These are phyloP conservation scores for Chaetomium tenue DNA, from an alignment of 495 filamentous ascomycete genomes.

Conservation along the genomic window DNA sequence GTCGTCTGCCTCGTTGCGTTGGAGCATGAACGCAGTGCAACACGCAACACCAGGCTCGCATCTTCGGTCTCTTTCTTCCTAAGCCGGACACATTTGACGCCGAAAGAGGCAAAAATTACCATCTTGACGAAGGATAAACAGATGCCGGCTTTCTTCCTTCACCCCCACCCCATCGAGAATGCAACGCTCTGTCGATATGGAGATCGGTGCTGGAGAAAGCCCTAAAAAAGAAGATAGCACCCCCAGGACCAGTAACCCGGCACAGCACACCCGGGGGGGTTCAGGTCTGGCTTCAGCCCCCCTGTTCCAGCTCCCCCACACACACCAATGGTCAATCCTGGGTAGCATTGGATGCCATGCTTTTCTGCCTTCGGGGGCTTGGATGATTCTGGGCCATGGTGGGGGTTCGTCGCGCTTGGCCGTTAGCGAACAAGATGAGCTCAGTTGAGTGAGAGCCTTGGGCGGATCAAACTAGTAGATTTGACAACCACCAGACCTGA, in stretches of 20 bases:
- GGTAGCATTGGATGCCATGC: not conserved
- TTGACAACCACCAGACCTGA: not conserved
- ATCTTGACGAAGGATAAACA: not conserved
- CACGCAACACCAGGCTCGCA: too few relatives aligned
- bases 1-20: not conserved
- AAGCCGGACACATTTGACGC: not conserved
- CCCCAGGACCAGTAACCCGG: not conserved
- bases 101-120: not conserved
- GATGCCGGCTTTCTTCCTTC: not conserved
- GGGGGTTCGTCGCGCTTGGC: not conserved
- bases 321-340: constrained; percentile 11
- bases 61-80: not conserved
- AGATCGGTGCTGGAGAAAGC: not conserved
- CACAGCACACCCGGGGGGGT: not conserved
- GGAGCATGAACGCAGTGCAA: too few relatives aligned
- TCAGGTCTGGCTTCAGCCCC: not conserved
- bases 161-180: not conserved
- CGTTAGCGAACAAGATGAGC: not conserved
- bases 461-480: too few relatives aligned
- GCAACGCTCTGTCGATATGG: not conserved
- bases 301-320: constrained; percentile 14
- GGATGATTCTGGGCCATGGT: constrained; percentile 8
- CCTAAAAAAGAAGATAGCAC: not conserved
- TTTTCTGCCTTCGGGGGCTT: not conserved
- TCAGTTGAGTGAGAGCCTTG: not conserved